Evolutionary conservation across 2,329 filamentous ascomycete species (phyloP), one percentile per base, ranked within the genome.

Genomic region (Sclerotinia spermophila): DNA sequence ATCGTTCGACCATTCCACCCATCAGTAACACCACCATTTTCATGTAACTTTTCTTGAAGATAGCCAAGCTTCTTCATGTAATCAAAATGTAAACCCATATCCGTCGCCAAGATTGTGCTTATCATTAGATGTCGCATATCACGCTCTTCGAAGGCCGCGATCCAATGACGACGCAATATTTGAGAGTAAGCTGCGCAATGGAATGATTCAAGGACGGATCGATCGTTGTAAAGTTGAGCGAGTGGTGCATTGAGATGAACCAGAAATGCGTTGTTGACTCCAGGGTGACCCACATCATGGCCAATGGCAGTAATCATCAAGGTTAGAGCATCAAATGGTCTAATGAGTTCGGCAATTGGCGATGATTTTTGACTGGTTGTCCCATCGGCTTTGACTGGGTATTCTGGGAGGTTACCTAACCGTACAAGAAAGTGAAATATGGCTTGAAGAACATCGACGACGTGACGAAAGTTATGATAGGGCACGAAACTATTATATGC

Each of bases 381-480:
- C 27, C 58, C 35, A 61, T 60, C 69, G 30, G 27, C 68, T 51
- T 77, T 76, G 69, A 76, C 72, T 42, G 86, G 87, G 80, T 92
- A 96, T 8, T 87, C 86, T 21, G 91, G 91, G 65, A 96, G 83
- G 45, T 89, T 88, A 70, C 93, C 92, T 67, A 97, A 90, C 73
- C 89, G 88, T 69, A 97, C 85, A 8, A 98, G 87, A 79, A 97
- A 97, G 82, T 91, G 90, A 80, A 97, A 98, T 5, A 94, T 89
- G 1, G 95, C 96, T 80, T 98, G 95, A 68, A 98, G 85, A 40
- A 99, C 96, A 81, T 99, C 96, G 73, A 97, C 91, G 33, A 97
- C 96, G 81, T 99, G 96, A 69, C 95, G 92, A 80, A 98, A 99
- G 81, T 99, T 99, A 84, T 99, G 96, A 79, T 98, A 99, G 33